phyloP scores from a whole-genome alignment of 352 stramenopile genomes.

The Pseudoperonospora humuli region DNA sequence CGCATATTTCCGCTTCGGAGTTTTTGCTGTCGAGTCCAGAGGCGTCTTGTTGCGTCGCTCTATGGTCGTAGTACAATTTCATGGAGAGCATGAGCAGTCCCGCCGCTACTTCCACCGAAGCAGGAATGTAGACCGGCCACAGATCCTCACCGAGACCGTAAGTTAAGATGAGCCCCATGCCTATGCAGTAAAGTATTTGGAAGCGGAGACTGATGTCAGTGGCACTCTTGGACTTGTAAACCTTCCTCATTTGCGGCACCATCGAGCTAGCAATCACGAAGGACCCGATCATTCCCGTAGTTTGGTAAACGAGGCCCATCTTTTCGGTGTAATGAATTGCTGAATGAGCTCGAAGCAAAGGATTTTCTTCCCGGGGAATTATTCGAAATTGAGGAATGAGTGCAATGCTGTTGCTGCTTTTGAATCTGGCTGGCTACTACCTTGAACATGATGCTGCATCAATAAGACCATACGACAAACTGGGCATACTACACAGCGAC shows the following conservation, averaged over 20 bases:
- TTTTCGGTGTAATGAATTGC: no score
- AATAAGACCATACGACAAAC: no score
- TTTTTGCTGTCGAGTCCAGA: conserved; percentile 11
- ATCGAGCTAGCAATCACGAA: conserved; percentile 52
- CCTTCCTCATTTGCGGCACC: conserved; percentile 50
- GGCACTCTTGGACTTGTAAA: conserved; percentile 54
- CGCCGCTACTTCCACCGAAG: conserved; percentile 32
- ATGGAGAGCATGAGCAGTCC: conserved; percentile 31
- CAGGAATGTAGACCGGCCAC: conserved; percentile 53
- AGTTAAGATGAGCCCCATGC: conserved; percentile 35
- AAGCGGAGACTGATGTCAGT: conserved; percentile 49
- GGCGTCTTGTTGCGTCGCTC: conserved; percentile 7
- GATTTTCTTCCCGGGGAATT: no score
- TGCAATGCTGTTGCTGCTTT: no score
- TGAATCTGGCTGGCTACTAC: no score
- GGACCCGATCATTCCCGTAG: conserved; percentile 49
- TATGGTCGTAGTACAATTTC: conserved; percentile 38
- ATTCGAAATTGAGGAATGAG: no score
- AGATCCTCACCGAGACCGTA: conserved; percentile 41
- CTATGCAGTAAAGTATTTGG: conserved; percentile 36
- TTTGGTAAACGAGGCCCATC: conserved; percentile 37
- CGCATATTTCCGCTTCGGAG: conserved; percentile 14
- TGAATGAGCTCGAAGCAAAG: no score
- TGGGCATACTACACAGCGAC: no score
- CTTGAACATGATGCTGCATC: no score